Conservation (phyloP, 345 rosid species). For the Brassica napus region DNA sequence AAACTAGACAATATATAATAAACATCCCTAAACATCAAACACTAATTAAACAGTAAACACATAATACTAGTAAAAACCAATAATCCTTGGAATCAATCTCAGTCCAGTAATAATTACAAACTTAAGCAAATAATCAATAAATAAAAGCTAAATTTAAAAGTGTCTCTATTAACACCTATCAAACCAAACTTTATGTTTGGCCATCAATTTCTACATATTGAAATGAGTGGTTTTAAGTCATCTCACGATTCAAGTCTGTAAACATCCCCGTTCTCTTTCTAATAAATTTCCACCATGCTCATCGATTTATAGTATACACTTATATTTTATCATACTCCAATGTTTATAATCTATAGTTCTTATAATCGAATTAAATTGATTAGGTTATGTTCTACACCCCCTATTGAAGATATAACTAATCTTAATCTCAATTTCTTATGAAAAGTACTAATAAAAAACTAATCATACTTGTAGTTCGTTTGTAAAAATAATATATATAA, state of each 20-base stretch:
- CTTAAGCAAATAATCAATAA: not conserved
- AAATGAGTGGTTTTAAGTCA: conserved; percentile 28
- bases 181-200: conserved; percentile 22
- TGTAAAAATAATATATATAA: not conserved
- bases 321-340: conserved; percentile 1
- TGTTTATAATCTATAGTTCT: not conserved
- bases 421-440: not conserved
- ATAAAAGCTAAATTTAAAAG: not conserved
- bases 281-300: not conserved
- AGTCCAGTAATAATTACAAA: conserved; percentile 1
- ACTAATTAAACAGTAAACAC: not conserved
- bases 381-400: not conserved
- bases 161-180: conserved; percentile 20
- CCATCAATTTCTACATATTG: conserved; percentile 11
- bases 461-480: not conserved
- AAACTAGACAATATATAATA: not conserved
- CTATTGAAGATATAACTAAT: not conserved
- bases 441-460: not conserved
- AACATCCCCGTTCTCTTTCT: conserved; percentile 21
- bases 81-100: not conserved
- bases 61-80: not conserved
- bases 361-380: not conserved
- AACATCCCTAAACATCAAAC: not conserved
- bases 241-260: conserved; percentile 24
- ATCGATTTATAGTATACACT: not conserved